phyloP scores from a whole-genome alignment of 306 rosid species.

The Vigna unguiculata region DNA sequence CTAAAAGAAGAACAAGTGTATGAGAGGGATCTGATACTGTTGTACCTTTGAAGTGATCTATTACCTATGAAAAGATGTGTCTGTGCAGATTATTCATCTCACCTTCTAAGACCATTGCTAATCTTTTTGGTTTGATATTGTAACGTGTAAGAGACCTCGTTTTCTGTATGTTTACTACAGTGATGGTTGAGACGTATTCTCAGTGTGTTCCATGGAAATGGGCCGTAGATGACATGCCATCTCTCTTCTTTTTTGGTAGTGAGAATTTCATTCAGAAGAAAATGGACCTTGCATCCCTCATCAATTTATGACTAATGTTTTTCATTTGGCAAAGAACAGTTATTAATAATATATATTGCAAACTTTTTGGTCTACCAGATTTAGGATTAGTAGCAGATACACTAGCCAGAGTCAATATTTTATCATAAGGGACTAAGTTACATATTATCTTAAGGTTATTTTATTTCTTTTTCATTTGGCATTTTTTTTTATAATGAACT shows the following conservation, averaged over 20 bases:
- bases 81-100: constrained; percentile 35
- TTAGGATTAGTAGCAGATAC: not conserved
- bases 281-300: constrained; percentile 30
- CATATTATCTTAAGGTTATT: not conserved
- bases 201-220: constrained; percentile 45
- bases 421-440: not conserved
- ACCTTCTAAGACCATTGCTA: constrained; percentile 24
- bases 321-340: constrained; percentile 22
- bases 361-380: not conserved
- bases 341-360: not conserved
- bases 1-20: constrained; percentile 32
- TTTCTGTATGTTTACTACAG: constrained; percentile 37
- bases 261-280: constrained; percentile 20
- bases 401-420: not conserved
- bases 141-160: constrained; percentile 51
- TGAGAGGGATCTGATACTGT: constrained; percentile 36
- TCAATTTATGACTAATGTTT: not conserved
- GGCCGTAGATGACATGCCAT: constrained; percentile 42
- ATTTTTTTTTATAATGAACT: no score
- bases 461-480: no score
- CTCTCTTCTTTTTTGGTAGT: constrained; percentile 13
- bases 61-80: constrained; percentile 47
- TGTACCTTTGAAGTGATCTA: constrained; percentile 49
- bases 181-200: constrained; percentile 45
- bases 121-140: constrained; percentile 33